phyloP scores from a whole-genome alignment of 208 protist genomes.

The Zelonia costaricensis region DNA sequence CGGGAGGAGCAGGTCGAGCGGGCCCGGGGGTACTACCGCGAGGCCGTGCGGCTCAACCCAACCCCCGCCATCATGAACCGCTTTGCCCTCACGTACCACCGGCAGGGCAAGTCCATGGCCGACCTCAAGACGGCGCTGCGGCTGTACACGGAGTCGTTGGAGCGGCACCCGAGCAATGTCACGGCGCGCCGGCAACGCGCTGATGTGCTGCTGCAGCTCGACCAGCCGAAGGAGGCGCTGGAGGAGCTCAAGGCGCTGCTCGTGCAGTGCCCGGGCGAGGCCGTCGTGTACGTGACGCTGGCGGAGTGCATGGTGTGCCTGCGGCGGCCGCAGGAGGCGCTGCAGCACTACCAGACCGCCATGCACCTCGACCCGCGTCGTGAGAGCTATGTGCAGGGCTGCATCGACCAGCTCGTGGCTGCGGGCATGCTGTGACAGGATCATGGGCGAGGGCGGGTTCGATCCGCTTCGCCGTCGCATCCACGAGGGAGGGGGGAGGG shows the following conservation, averaged over 20 bases:
- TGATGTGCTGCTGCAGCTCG: slow-evolving; percentile 79
- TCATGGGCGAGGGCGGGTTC: no score
- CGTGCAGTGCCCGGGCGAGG: slow-evolving; percentile 83
- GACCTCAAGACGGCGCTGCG: slow-evolving; percentile 68
- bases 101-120: slow-evolving; percentile 38
- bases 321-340: slow-evolving; percentile 44
- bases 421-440: slow-evolving; percentile 17
- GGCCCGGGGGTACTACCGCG: slow-evolving; percentile 89
- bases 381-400: slow-evolving; percentile 63
- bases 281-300: slow-evolving; percentile 87
- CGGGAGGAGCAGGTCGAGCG: slow-evolving; percentile 90
- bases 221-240: slow-evolving; percentile 65
- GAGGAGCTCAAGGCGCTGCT: slow-evolving; percentile 76
- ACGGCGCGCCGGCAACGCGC: slow-evolving; percentile 91
- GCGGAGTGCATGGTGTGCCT: slow-evolving; percentile 74
- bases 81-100: slow-evolving; percentile 71
- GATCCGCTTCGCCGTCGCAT: no score
- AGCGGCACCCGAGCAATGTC: slow-evolving; percentile 79
- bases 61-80: slow-evolving; percentile 76
- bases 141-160: slow-evolving; percentile 73
- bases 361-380: slow-evolving; percentile 78
- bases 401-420: slow-evolving; percentile 62
- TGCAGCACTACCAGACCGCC: slow-evolving; percentile 68
- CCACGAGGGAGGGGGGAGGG: not conserved
- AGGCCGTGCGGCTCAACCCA: slow-evolving; percentile 88